Conservation (phyloP, 345 rosid species). For the Pistacia vera region DNA sequence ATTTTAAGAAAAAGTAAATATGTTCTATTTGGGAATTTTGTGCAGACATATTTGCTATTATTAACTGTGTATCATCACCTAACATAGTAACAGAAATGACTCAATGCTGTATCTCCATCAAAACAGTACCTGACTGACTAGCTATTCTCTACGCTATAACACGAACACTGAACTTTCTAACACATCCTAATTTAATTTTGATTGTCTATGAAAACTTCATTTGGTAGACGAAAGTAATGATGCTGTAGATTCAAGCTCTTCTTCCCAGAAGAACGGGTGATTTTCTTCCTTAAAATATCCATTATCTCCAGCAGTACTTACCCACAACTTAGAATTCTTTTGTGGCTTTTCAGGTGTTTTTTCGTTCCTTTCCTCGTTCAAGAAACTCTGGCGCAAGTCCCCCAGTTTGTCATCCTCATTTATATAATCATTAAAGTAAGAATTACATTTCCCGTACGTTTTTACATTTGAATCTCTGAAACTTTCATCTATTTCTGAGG, state of each 20-base stretch:
- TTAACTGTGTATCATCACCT: too few species aligned
- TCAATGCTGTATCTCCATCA: background rate
- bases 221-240: conserved; percentile 34
- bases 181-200: background rate
- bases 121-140: background rate
- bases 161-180: background rate
- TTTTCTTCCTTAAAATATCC: conserved; percentile 15
- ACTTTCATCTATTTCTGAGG: conserved; percentile 21
- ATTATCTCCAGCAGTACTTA: background rate
- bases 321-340: conserved; percentile 1
- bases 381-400: conserved; percentile 10
- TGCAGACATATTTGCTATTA: too few species aligned
- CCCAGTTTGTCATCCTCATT: conserved; percentile 12
- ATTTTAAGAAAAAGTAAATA: too few species aligned
- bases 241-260: conserved; percentile 13
- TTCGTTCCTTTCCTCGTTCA: background rate
- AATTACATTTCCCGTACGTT: conserved; percentile 30
- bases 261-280: conserved; percentile 45
- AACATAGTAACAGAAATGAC: too few species aligned
- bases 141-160: background rate
- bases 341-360: background rate
- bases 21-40: too few species aligned
- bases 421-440: conserved; percentile 10
- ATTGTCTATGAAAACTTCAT: background rate
- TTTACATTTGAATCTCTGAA: conserved; percentile 8